These are phyloP conservation scores for peach (Prunus persica) DNA, from an alignment of 306 rosid species.

Conservation along the genomic window Prunus_persica_NCBIv2 NC_034013.1:12419001-12419500, in stretches of 20 bases:
- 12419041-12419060: neutral
- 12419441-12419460: neutral
- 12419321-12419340: too few relatives aligned
- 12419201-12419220: neutral
- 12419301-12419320: too few relatives aligned
- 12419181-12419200: neutral
- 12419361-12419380: neutral
- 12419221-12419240: neutral
- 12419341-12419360: too few relatives aligned
- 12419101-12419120: neutral
- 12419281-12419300: too few relatives aligned
- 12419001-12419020: conserved; percentile 15
- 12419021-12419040: neutral
- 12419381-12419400: neutral
- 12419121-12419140: neutral
- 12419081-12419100: neutral
- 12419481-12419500: neutral
- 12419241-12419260: too few relatives aligned
- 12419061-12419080: neutral
- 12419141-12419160: neutral
- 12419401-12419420: neutral
- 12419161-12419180: neutral
- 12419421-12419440: too few relatives aligned
- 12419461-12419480: neutral
- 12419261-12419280: too few relatives aligned